Base-by-base conservation (phyloP, 2,329 filamentous ascomycete genomes). In the Botrytis pseudocinerea region DNA sequence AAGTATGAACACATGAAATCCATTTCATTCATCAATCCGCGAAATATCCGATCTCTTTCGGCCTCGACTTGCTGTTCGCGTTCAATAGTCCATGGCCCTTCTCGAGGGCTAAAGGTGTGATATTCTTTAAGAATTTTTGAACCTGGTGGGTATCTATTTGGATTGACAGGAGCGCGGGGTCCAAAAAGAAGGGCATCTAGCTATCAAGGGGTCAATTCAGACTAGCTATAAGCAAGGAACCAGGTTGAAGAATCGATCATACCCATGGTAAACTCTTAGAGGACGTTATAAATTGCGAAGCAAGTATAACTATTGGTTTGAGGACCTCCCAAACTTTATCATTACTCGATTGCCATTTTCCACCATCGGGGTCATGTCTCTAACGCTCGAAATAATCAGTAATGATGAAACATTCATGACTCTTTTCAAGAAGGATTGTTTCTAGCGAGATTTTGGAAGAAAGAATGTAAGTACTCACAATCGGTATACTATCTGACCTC, bases 271-370 rank as follows among this genome's bases (percentile, higher is more conserved):
- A 57, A 2, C 9, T 57, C 42, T 68, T 38, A 16, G 65, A 68
- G 5, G 65, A 68, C n/a, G 38, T 57, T 22, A 68, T 14, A 5
- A 32, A 68, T 42, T 54, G 35, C 4, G 65, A 68, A 22, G 65
- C 65, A 8, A 68, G 48, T 28, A 10, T 42, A 10, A 40, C 65
- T 40, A 68, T 68, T 28, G 65, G 65, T 42, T 32, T 57, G 1
- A 68, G 18, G 10, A 57, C 25, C 12, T 68, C 28, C 65, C 65
- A 68, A 25, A 68, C 65, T 57, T n/a, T 32, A 14, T 68, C 65
- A 9, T 68, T 68, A 25, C 65, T 68, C 48, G 65, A 68, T 57
- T 68, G 65, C 65, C 65, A 68, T 32, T 20, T 68, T 68, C 65
- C 65, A 14, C 48, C 65, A 2, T 22, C 22, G 16, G 65, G 65